Percentiles rank a stretch among this genome's conserved stretches.
These are phyloP conservation scores for Glycine tomentella DNA, from an alignment of 306 rosid genomes.

Conservation along the genomic window DNA sequence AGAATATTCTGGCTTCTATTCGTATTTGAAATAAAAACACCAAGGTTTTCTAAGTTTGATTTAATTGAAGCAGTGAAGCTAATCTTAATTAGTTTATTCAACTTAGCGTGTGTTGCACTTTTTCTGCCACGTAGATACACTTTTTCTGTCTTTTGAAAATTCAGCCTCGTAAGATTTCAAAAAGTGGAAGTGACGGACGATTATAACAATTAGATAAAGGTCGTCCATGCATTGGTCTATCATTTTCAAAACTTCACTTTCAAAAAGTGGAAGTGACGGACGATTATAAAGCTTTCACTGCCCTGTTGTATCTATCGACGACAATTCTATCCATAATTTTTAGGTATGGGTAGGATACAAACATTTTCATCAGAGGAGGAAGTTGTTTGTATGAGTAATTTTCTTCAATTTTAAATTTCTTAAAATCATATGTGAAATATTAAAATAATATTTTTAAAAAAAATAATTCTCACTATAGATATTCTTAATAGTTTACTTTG, in stretches of 20 bases:
- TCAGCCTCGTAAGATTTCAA: not conserved
- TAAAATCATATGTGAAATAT: no score
- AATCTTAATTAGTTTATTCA: no score
- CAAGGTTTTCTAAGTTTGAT: not conserved
- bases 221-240: not conserved
- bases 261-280: no score
- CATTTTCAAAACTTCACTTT: conserved; percentile 16
- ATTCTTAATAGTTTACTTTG: no score
- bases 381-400: no score
- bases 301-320: not conserved
- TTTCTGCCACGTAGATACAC: not conserved
- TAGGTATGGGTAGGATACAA: no score
- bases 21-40: not conserved
- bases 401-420: no score
- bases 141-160: not conserved
- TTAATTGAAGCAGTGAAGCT: not conserved
- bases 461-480: no score
- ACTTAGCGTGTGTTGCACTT: not conserved
- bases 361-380: no score
- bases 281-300: not conserved
- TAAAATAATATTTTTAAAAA: no score
- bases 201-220: conserved; percentile 2
- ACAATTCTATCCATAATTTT: no score
- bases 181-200: conserved; percentile 13
- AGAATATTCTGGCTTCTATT: not conserved